Evolutionary conservation across 176 grass and related monocot genomes (phyloP).

Genomic region (Oryza australiensis): DNA sequence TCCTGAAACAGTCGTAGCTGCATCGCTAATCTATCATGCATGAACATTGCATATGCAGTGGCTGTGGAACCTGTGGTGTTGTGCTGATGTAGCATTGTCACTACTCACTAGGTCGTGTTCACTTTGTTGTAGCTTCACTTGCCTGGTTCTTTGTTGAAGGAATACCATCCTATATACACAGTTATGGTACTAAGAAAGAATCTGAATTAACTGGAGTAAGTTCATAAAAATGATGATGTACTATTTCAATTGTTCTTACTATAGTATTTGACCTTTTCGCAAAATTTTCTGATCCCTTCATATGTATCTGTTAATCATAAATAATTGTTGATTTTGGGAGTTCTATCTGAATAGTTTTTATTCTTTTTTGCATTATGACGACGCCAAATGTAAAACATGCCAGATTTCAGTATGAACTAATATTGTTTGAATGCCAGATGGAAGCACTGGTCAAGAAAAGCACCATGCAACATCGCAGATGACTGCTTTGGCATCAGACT

Average conservation of each 20-base stretch:
- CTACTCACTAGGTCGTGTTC: background rate
- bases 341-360: background rate
- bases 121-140: background rate
- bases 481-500: slow-evolving; percentile 57
- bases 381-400: background rate
- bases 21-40: background rate
- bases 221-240: background rate
- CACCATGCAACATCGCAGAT: slow-evolving; percentile 57
- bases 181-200: background rate
- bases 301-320: background rate
- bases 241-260: background rate
- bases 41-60: too few species aligned
- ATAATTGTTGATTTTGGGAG: background rate
- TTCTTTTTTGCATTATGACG: background rate
- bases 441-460: slow-evolving; percentile 51
- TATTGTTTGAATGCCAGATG: slow-evolving; percentile 47
- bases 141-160: background rate
- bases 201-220: background rate
- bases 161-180: background rate
- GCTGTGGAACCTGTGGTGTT: background rate
- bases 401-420: background rate
- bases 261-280: background rate
- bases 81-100: background rate
- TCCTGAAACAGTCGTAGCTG: background rate
- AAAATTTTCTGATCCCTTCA: background rate